Base-by-base conservation (phyloP, 768 basidiomycete genomes). In the Suillus hirtellus region DNA sequence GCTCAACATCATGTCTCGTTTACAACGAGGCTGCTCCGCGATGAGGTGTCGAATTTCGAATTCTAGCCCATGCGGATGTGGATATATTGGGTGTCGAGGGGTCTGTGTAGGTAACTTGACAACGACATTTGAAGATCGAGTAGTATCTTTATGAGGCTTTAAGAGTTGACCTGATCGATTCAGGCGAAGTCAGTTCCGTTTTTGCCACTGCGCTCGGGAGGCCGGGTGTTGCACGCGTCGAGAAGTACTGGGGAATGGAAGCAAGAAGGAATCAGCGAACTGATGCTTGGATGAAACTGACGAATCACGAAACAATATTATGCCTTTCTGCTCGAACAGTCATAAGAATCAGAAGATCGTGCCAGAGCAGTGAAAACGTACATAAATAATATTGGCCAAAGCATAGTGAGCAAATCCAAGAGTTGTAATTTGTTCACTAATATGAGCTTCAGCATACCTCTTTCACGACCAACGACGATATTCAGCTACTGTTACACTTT, bases 381-480 rank as follows among this genome's bases (percentile, higher is more conserved):
- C 86, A 80, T 86, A 90, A 21, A 84, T 70, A 37, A 91, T 82
- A 61, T 90, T 88, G 63, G 82, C 82, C 2, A 83, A 85, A 1
- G 89, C 83, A 56, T 82, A 82, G 65, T 92, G 89, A 4, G 86
- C 79, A 64, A 89, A 87, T 1, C 87, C 88, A 56, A 71, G 65
- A 2, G 75, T 70, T 68, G 58, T 14, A 42, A 24, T 21, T 27
- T 50, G 38, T 8, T 50, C 43, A 42, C 31, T 11, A 21, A 10
- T 24, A 59, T 5, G 21, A 17, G 9, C 35, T 46, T 9, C 15
- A 31, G 19, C 31, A 35, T 49, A 74, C 75, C 67, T 24, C 73
- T 72, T 43, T 71, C 80, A n/a, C 77, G 71, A 8, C 86, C 86
- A 43, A 87, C 65, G 6, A 87, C 77, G 5, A 65, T 65, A 62